Evolutionary conservation across 345 rosid species (phyloP), one percentile per base, ranked within the genome.

Genomic region (Gossypium longicalyx): DNA sequence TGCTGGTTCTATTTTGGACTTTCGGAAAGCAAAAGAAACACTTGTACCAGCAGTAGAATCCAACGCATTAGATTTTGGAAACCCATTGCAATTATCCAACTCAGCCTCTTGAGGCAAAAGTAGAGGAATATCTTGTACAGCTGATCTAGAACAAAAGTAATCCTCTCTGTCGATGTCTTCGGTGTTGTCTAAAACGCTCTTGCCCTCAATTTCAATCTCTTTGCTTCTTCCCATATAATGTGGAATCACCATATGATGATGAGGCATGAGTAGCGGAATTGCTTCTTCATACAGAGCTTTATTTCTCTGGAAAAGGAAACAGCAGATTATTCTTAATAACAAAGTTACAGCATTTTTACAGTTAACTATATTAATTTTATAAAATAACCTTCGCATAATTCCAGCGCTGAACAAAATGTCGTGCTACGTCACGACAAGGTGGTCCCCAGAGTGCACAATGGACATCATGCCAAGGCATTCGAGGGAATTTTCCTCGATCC

Each of bases 381-480:
- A 74, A 69, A 19, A 79, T 38, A 73, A 96, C 99, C 99, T 96
- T 96, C 53, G 99, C 99, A 86, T 88, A 88, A 87, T 96, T 96
- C 99, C 99, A 96, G 22, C 99, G 97, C 80, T 96, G 99, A 76
- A 96, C 98, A 75, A 96, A 96, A 82, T 96, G 99, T 72, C 99
- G 87, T 43, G 99, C 99, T 44, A 86, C 86, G 76, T 96, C 99
- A 38, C 91, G 94, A 77, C 99, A 96, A 77, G 99, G 95, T 45
- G 99, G 97, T 34, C 99, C 98, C 99, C 94, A 91, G 15, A 96
- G 89, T 59, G 99, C 98, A 90, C 98, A 96, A 72, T 96, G 99
- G 63, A 96, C 98, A 75, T 96, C 99, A 86, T 96, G 98, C 97
- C 99, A 96, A 78, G 99, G 99, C 99, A 96, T 93, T 70, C 98